Base-by-base conservation (phyloP, 2,329 filamentous ascomycete species). In the Penicillium sp. region DNA sequence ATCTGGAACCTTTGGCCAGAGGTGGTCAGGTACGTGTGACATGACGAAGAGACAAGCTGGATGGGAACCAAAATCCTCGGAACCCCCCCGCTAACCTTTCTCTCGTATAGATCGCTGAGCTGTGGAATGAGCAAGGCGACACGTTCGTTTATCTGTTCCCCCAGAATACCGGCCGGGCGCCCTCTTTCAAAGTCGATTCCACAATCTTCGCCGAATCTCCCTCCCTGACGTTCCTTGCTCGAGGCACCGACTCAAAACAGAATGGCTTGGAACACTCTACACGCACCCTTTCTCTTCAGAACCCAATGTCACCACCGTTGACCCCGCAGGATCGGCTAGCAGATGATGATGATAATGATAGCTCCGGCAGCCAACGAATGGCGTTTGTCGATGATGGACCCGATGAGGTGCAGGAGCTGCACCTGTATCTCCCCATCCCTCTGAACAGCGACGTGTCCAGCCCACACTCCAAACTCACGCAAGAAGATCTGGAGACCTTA, bases 81-180 rank as follows among this genome's bases (percentile, higher is more conserved):
- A 46, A 19, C 19, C 22, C 30, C 30, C 8, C 10, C 19, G 26
- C 30, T 57, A 22, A 65, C 43, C 4, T 3, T 25, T 11, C 33
- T 11, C 22, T 19, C 26, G 59, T 35, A 16, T 30, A 85, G 82
- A 78, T 86, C 16, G 71, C 78, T 6, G 87, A 89, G 68, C 72
- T 89, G 8, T 89, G 87, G 87, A 84, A 87, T 65, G 83, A 86
- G 3, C 72, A 81, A 51, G 86, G 84, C n/a, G 85, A 88, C 70
- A 87, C 85, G 14, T 81, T 83, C 62, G 80, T 89, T n/a, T 85
- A 88, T 67, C 78, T 89, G 14, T 88, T 86, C 67, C 85, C 86
- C 0, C 79, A 82, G 45, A 82, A 78, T 16, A 83, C 84, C 22
- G 81, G 81, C 56, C 82, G 82, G 68, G 80, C 84, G 5, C 79